A percentile compares a stretch with the other conserved stretches of the same genome.
Conservation (phyloP, 441 rosid species). For the Biscutella auriculata region DNA sequence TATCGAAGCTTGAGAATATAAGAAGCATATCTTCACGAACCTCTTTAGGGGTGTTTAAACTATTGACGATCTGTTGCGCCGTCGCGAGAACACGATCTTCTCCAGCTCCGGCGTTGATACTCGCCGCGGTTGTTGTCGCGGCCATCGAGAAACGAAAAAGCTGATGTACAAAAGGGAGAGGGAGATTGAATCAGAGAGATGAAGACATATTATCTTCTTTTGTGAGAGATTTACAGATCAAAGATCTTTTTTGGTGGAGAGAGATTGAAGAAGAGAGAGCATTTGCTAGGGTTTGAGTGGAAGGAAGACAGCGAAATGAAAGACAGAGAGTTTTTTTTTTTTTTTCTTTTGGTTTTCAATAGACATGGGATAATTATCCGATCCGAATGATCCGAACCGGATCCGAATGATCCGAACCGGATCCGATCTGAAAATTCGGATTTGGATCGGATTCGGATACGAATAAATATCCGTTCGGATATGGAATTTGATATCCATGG, state of each 20-base stretch:
- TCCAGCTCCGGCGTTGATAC: conserved; percentile 23
- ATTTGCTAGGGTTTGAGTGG: background rate
- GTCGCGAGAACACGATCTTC: conserved; percentile 96
- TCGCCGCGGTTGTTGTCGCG: conserved; percentile 23
- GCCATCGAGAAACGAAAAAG: conserved; percentile 11
- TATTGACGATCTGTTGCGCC: conserved; percentile 92
- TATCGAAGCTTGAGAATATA: conserved; percentile 89
- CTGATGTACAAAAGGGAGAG: background rate
- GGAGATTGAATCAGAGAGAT: conserved; percentile 2
- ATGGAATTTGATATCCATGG: too few relatives aligned
- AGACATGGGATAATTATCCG: too few relatives aligned
- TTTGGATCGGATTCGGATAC: too few relatives aligned
- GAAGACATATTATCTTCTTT: background rate
- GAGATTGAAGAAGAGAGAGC: background rate
- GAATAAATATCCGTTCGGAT: too few relatives aligned
- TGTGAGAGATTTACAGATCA: background rate
- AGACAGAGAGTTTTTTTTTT: too few relatives aligned
- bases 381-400: too few relatives aligned
- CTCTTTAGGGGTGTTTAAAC: conserved; percentile 80
- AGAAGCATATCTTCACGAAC: conserved; percentile 90
- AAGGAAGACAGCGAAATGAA: background rate
- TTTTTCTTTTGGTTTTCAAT: too few relatives aligned
- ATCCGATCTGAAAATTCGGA: too few relatives aligned
- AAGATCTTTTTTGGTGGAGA: background rate
- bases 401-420: too few relatives aligned